A percentile compares a stretch with the other conserved stretches of the same genome.
Conservation (phyloP, 139 green algal genomes). For the Picochlorum sp. region DNA sequence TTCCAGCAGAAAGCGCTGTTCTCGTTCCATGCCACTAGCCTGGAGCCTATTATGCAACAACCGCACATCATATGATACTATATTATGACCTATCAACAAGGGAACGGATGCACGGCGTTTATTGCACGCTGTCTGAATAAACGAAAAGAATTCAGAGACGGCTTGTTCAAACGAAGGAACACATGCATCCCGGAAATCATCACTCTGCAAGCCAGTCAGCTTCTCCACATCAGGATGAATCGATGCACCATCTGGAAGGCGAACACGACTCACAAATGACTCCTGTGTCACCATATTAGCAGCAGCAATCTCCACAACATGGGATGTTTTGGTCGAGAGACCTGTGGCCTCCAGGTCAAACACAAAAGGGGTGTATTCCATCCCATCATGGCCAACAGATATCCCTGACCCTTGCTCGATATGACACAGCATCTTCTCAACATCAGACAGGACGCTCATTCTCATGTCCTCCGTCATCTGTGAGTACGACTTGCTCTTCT, state of each 20-base stretch:
- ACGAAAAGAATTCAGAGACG: slow-evolving; percentile 22
- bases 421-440: too few species aligned
- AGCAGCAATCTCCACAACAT: slow-evolving; percentile 44
- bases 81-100: slow-evolving; percentile 32
- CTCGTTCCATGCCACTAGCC: background rate
- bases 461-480: too few species aligned
- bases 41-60: slow-evolving; percentile 29
- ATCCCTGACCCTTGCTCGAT: too few species aligned
- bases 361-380: slow-evolving; percentile 20
- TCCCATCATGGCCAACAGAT: too few species aligned
- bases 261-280: slow-evolving; percentile 15
- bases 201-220: slow-evolving; percentile 28
- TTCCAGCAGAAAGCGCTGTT: slow-evolving; percentile 21
- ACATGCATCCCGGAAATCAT: slow-evolving; percentile 6
- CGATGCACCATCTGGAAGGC: slow-evolving; percentile 1
- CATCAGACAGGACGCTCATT: too few species aligned
- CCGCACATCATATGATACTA: slow-evolving; percentile 24
- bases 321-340: background rate
- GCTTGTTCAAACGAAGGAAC: slow-evolving; percentile 18
- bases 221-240: background rate
- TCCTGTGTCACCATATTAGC: background rate
- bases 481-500: too few species aligned
- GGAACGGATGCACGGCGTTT: slow-evolving; percentile 6
- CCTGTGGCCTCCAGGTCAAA: slow-evolving; percentile 55
- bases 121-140: slow-evolving; percentile 15